Conservation (phyloP, 768 basidiomycete genomes). For the Rhizopogon roseolus region DNA sequence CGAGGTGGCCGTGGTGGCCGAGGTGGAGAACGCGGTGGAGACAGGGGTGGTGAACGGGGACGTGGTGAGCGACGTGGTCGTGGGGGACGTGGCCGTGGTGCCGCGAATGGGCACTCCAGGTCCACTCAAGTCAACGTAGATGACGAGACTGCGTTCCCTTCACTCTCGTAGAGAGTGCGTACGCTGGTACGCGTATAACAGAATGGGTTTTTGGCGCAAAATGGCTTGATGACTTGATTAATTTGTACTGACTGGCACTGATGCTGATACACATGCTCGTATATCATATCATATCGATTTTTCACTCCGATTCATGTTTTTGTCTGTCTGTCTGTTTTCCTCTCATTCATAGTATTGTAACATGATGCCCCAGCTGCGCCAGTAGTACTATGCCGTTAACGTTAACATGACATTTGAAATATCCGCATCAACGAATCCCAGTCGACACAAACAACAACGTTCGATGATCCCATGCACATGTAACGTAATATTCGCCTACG, state of each 20-base stretch:
- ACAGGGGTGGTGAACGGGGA: slow-evolving; percentile 20
- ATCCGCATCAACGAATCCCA: neutral
- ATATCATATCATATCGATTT: neutral
- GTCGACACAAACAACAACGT: no score
- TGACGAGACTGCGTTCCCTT: slow-evolving; percentile 87
- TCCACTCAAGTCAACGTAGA: slow-evolving; percentile 58
- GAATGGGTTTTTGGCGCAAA: slow-evolving; percentile 3
- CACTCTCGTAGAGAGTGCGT: slow-evolving; percentile 48
- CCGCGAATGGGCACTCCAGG: slow-evolving; percentile 29
- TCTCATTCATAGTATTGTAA: slow-evolving; percentile 3
- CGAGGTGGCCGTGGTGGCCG: slow-evolving; percentile 58
- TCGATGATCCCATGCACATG: neutral
- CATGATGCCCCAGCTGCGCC: neutral
- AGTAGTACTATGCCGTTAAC: no score
- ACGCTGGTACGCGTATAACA: neutral
- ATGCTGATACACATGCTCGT: neutral
- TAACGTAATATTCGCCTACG: neutral
- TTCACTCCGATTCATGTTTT: neutral
- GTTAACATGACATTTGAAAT: slow-evolving; percentile 6
- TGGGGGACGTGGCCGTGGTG: slow-evolving; percentile 42
- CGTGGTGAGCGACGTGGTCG: slow-evolving; percentile 24
- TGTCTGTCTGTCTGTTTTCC: neutral
- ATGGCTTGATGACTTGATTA: slow-evolving; percentile 1
- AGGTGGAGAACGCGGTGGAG: slow-evolving; percentile 37
- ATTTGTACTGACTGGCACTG: neutral